Percentiles rank a stretch among this genome's conserved stretches.
phyloP scores from a whole-genome alignment of 2,329 filamentous ascomycete species.

The Curvularia eragrostidis region DNA sequence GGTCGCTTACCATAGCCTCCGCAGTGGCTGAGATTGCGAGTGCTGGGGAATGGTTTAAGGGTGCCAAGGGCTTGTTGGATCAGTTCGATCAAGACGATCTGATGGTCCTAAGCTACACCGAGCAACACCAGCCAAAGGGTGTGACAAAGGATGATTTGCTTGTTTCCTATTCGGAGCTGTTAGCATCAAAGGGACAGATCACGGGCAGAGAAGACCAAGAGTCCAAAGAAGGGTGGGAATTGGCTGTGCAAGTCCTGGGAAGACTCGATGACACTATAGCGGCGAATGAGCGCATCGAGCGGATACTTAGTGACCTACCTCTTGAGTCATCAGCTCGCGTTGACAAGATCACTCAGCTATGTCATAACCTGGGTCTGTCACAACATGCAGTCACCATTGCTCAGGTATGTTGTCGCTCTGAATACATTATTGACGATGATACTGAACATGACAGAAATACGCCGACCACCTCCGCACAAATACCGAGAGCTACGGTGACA shows the following conservation, averaged over 20 bases:
- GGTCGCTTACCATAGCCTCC: slow-evolving; percentile 80
- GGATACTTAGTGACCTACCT: slow-evolving; percentile 75
- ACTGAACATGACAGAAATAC: slow-evolving; percentile 67
- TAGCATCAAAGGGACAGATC: slow-evolving; percentile 56
- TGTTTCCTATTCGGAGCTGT: slow-evolving; percentile 74
- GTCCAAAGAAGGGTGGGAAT: slow-evolving; percentile 78
- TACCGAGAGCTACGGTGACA: slow-evolving; percentile 81
- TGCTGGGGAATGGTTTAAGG: slow-evolving; percentile 81
- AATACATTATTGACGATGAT: not conserved
- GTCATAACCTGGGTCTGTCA: slow-evolving; percentile 78
- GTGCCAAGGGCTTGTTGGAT: slow-evolving; percentile 60
- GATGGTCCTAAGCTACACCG: slow-evolving; percentile 74
- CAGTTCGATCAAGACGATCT: slow-evolving; percentile 84
- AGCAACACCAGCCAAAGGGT: slow-evolving; percentile 35
- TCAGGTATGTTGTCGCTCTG: slow-evolving; percentile 65
- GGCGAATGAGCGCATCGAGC: slow-evolving; percentile 75
- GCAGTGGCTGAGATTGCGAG: slow-evolving; percentile 83
- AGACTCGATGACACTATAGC: slow-evolving; percentile 76
- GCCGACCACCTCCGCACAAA: slow-evolving; percentile 77
- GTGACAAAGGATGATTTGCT: slow-evolving; percentile 82
- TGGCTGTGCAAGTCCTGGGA: slow-evolving; percentile 82
- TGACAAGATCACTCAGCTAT: slow-evolving; percentile 80
- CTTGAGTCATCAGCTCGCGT: slow-evolving; percentile 74
- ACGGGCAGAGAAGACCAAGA: slow-evolving; percentile 38
- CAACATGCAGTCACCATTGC: slow-evolving; percentile 81